Percentiles rank a stretch among this genome's conserved stretches.
phyloP scores from a whole-genome alignment of 441 rosid species.

The Populus trichocarpa region DNA sequence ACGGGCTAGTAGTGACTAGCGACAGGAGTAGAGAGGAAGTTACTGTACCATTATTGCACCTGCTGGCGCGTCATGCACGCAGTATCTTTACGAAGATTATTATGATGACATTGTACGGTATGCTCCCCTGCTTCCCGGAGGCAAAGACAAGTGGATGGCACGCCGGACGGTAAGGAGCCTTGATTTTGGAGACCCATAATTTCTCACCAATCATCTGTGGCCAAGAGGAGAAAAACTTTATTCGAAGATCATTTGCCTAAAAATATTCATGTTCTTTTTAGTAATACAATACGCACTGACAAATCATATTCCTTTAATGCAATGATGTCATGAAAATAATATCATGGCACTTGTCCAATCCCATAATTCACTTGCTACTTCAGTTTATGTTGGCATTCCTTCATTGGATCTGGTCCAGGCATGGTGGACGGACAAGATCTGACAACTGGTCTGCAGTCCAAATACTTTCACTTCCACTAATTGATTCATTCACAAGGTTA shows the following conservation, averaged over 20 bases:
- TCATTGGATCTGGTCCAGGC: neutral
- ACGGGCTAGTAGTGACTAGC: too few relatives aligned
- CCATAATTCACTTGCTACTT: too few relatives aligned
- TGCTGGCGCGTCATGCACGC: neutral
- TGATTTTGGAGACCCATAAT: neutral
- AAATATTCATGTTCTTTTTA: neutral
- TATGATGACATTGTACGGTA: neutral
- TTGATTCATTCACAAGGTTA: neutral
- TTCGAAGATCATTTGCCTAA: neutral
- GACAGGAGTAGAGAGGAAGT: neutral
- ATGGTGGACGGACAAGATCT: neutral
- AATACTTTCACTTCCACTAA: too few relatives aligned
- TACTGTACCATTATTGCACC: neutral
- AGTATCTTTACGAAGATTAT: neutral
- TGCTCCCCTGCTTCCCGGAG: neutral
- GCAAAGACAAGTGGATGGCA: neutral
- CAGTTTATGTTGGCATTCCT: too few relatives aligned
- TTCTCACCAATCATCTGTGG: neutral
- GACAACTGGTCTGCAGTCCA: neutral
- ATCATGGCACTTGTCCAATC: too few relatives aligned
- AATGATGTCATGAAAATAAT: too few relatives aligned
- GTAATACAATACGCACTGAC: neutral
- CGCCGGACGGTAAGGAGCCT: neutral
- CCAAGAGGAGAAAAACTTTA: neutral
- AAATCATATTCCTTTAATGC: neutral